These are phyloP conservation scores for Chenopodium formosanum DNA, from an alignment of 148 eudicot species.

Conservation along the genomic window DNA sequence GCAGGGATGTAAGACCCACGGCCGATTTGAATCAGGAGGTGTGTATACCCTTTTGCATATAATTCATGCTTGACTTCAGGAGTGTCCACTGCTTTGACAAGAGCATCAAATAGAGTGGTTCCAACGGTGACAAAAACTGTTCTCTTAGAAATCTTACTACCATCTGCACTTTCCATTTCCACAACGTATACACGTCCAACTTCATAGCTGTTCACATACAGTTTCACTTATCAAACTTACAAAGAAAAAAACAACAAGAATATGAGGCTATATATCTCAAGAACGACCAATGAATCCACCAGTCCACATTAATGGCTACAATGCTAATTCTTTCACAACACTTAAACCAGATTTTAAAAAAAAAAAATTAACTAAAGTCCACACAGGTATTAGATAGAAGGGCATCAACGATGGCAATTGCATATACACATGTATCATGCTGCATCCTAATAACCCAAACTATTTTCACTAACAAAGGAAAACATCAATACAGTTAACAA, in stretches of 20 bases:
- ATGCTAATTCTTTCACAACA: too few species aligned
- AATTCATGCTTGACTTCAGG: conserved; percentile 60
- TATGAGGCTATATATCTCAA: too few species aligned
- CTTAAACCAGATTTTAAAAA: not conserved
- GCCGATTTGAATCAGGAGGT: conserved; percentile 81
- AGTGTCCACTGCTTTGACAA: conserved; percentile 73
- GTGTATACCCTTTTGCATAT: conserved; percentile 65
- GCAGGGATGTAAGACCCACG: conserved; percentile 78
- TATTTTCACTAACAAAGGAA: not conserved
- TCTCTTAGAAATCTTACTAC: conserved; percentile 31
- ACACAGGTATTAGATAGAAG: too few species aligned
- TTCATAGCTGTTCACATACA: conserved; percentile 10
- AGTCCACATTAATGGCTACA: not conserved
- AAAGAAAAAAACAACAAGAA: not conserved
- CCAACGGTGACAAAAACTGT: conserved; percentile 81
- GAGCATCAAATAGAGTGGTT: conserved; percentile 78
- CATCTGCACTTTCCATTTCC: conserved; percentile 45
- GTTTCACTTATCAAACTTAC: not conserved
- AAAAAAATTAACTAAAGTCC: not conserved
- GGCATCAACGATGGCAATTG: not conserved
- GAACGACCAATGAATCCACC: not conserved
- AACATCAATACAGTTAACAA: not conserved
- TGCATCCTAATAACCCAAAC: not conserved
- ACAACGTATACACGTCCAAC: not conserved
- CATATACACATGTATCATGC: not conserved